A percentile compares a stretch with the other conserved stretches of the same genome.
These are phyloP conservation scores for Nigrospora sphaerica DNA, from an alignment of 2,329 filamentous ascomycete genomes.

Conservation along the genomic window DNA sequence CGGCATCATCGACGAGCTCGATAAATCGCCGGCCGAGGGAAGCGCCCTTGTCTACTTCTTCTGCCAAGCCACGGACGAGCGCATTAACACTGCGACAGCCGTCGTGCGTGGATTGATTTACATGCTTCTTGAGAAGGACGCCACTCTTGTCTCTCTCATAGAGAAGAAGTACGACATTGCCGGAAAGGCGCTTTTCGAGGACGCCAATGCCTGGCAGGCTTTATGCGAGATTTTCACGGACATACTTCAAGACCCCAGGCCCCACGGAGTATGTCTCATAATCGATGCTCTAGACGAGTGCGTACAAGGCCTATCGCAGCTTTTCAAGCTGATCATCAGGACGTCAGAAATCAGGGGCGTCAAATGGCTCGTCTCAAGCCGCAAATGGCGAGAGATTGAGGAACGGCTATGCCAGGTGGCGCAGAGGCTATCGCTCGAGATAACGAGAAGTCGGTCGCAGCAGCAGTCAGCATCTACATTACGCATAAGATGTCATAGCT, in stretches of 20 bases:
- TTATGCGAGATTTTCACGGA: slow-evolving; percentile 28
- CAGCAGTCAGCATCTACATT: slow-evolving; percentile 30
- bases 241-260: slow-evolving; percentile 28
- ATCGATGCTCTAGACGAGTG: slow-evolving; percentile 44
- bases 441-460: slow-evolving; percentile 24
- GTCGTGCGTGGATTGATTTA: slow-evolving; percentile 23
- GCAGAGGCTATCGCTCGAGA: slow-evolving; percentile 25
- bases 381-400: slow-evolving; percentile 30
- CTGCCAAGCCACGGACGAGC: slow-evolving; percentile 20
- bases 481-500: slow-evolving; percentile 17
- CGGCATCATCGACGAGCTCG: slow-evolving; percentile 16
- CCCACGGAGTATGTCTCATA: slow-evolving; percentile 25
- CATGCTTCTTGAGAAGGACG: slow-evolving; percentile 16
- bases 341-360: slow-evolving; percentile 14
- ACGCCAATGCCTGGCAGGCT: slow-evolving; percentile 28
- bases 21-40: not conserved
- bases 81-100: slow-evolving; percentile 18
- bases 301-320: slow-evolving; percentile 11
- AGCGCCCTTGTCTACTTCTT: slow-evolving; percentile 20
- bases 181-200: slow-evolving; percentile 25
- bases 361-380: slow-evolving; percentile 38
- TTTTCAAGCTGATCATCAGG: slow-evolving; percentile 27
- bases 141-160: slow-evolving; percentile 24
- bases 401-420: slow-evolving; percentile 11
- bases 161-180: slow-evolving; percentile 20